Base-by-base conservation (phyloP, 2,329 filamentous ascomycete genomes). In the Neoascochyta sp. region DNA sequence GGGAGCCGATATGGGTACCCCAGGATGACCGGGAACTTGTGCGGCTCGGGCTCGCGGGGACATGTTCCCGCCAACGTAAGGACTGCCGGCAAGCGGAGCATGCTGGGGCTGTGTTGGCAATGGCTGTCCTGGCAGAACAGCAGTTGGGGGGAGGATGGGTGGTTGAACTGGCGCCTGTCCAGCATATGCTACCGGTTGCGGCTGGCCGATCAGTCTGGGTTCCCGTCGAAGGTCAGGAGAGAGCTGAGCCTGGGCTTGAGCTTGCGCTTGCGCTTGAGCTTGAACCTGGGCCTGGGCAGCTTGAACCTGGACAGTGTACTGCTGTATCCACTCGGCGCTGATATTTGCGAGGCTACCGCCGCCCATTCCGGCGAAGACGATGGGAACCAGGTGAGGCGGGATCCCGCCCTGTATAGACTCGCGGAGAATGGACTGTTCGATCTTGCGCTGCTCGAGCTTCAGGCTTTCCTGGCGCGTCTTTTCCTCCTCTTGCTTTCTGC, bases 321-420 rank as follows among this genome's bases (percentile, higher is more conserved):
- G 67, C 41, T 72, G 69, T 33, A 73, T 54, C 65, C 65, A 70
- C 27, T 74, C 71, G 19, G 67, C 56, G 41, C 67, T 71, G 43
- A 68, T 60, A 43, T 63, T 68, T 17, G 68, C 66, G 9, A 73
- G 60, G 28, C 63, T 67, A 6, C 65, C 65, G 26, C 70, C 68
- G 17, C 67, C 69, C 28, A 73, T 69, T 19, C 71, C 71, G 31
- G 69, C 69, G 50, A 74, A 74, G 41, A 75, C 73, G 39, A 74
- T 66, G 18, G 71, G 71, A 11, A 75, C 65, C 24, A 74, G 63
- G 17, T 69, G 62, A 34, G 71, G 69, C 21, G 71, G 71, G 22
- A 75, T 60, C 31, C 70, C 70, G 29, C 69, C 67, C 39, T 67
- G 65, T 50, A 74, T 64, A 11, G 71, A 71, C 37, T 74, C 71